These are phyloP conservation scores for Phyllosticta capitalensis DNA, from an alignment of 2,329 filamentous ascomycete genomes.

Conservation along the genomic window DNA sequence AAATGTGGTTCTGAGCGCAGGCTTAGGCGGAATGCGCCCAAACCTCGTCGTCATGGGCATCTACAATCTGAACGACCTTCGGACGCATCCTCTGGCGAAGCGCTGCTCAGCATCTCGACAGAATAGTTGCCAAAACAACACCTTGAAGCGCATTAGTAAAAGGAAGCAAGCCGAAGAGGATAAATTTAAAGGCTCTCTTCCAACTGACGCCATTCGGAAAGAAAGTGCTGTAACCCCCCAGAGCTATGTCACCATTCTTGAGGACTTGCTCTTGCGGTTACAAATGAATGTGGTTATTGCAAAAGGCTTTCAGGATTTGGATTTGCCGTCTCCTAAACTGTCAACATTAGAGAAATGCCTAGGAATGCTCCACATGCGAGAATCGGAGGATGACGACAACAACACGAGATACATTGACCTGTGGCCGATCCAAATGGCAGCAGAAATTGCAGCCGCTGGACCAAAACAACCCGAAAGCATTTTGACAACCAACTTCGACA, in stretches of 20 bases:
- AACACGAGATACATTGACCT: slow-evolving; percentile 74
- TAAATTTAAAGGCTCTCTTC: slow-evolving; percentile 49
- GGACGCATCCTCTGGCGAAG: slow-evolving; percentile 47
- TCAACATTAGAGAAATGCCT: slow-evolving; percentile 20
- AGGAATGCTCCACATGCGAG: slow-evolving; percentile 17
- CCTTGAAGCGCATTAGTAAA: slow-evolving; percentile 14
- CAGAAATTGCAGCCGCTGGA: slow-evolving; percentile 56
- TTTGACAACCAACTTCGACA: slow-evolving; percentile 83
- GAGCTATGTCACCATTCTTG: slow-evolving; percentile 72
- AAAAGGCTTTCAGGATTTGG: slow-evolving; percentile 67
- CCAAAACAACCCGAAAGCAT: slow-evolving; percentile 43
- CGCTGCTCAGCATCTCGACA: slow-evolving; percentile 37
- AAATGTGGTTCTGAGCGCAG: slow-evolving; percentile 72
- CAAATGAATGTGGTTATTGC: slow-evolving; percentile 79
- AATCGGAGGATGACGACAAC: slow-evolving; percentile 39
- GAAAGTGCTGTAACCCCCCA: slow-evolving; percentile 60
- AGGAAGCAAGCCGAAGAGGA: slow-evolving; percentile 43
- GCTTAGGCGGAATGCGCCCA: slow-evolving; percentile 77
- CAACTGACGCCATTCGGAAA: slow-evolving; percentile 59
- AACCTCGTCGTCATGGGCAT: slow-evolving; percentile 78
- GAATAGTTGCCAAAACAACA: slow-evolving; percentile 27
- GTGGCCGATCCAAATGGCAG: slow-evolving; percentile 92
- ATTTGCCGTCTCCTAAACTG: slow-evolving; percentile 48
- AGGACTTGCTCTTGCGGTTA: slow-evolving; percentile 67
- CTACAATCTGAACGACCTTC: slow-evolving; percentile 70